Conservation (phyloP, 2,329 filamentous ascomycete species). For the Alternaria incomplexa region DNA sequence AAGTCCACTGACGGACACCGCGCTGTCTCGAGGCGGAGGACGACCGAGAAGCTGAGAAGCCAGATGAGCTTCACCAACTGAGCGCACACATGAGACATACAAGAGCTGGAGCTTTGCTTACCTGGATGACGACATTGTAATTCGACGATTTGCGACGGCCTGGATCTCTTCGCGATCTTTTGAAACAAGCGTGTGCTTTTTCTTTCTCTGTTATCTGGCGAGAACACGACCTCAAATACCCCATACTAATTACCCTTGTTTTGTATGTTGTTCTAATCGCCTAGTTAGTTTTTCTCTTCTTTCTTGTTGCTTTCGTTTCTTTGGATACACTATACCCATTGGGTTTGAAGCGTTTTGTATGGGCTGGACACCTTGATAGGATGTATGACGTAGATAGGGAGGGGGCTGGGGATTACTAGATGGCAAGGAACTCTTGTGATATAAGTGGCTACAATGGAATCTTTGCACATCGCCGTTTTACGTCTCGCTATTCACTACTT, state of each 20-base stretch:
- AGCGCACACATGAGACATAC: neutral
- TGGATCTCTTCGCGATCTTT: neutral
- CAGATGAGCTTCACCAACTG: constrained; percentile 15
- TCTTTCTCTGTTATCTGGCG: neutral
- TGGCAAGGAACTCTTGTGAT: neutral
- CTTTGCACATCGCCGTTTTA: neutral
- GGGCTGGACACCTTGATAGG: neutral
- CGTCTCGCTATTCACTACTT: neutral
- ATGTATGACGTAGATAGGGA: neutral
- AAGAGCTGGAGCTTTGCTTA: neutral
- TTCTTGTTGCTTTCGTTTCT: neutral
- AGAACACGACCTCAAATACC: neutral
- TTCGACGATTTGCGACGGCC: neutral
- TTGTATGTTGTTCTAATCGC: neutral
- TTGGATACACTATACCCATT: neutral
- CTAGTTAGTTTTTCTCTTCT: neutral
- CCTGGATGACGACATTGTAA: neutral
- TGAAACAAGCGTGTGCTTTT: neutral
- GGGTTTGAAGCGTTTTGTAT: neutral
- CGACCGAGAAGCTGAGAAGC: constrained; percentile 22
- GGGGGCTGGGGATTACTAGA: neutral
- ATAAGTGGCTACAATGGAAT: neutral
- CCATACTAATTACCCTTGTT: neutral
- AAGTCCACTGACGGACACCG: constrained; percentile 13
- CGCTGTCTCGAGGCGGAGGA: constrained; percentile 19